phyloP scores from a whole-genome alignment of 176 grass and related monocot genomes.

The Echinochloa phyllopogon region DNA sequence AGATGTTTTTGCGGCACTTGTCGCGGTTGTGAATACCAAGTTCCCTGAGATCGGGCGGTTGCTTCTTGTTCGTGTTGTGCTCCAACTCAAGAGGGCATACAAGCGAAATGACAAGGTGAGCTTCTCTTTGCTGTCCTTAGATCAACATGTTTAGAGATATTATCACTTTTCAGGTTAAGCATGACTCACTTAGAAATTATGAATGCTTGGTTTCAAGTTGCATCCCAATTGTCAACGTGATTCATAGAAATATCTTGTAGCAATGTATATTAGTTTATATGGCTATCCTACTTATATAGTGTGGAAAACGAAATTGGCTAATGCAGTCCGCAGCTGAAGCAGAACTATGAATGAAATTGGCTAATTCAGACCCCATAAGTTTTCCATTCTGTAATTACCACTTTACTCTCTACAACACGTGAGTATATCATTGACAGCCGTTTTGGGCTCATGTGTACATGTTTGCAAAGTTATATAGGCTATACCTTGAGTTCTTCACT shows the following conservation, averaged over 20 bases:
- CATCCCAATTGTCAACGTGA: not conserved
- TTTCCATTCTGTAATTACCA: not conserved
- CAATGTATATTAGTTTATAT: not conserved
- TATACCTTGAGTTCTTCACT: constrained; percentile 16
- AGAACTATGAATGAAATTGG: not conserved
- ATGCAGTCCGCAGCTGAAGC: not conserved
- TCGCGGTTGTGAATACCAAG: constrained; percentile 86
- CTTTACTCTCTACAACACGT: not conserved
- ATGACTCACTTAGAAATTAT: not conserved
- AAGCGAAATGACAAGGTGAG: constrained; percentile 92
- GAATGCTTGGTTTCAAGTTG: not conserved
- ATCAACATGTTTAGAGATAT: constrained; percentile 14
- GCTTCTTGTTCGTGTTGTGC: constrained; percentile 74
- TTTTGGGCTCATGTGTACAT: not conserved
- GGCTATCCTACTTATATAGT: not conserved
- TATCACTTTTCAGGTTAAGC: not conserved
- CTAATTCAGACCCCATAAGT: no score
- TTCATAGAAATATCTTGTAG: not conserved
- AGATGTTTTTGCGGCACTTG: constrained; percentile 82
- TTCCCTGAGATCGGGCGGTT: constrained; percentile 80
- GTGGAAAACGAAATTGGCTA: not conserved
- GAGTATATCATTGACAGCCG: not conserved
- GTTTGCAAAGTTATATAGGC: constrained; percentile 11
- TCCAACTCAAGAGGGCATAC: constrained; percentile 95
- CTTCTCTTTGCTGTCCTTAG: not conserved